Base-by-base conservation (phyloP, 306 rosid species). In the Acmispon strigosus region DNA sequence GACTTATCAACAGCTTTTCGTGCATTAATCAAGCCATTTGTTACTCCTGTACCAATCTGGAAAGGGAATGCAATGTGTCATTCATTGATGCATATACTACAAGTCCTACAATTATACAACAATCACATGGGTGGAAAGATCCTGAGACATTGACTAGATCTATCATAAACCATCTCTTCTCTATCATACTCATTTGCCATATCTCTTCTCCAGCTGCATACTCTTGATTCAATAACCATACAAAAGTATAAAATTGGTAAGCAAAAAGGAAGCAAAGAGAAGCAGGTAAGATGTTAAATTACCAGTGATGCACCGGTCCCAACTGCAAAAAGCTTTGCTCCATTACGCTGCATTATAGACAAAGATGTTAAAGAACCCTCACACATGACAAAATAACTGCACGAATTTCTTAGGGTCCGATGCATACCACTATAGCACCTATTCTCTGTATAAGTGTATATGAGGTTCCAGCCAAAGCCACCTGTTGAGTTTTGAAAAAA, bases 11-110 rank as follows among this genome's bases (percentile, higher is more conserved):
- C 29, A 41, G 79, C 74, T 81, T 94, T 94, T 18, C 96, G 74
- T 4, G 87, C 81, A 55, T 82, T 85, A 39, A 94, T 87, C 91
- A 91, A 81, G 19, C 81, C 83, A 68, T 91, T 94, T 57, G 97
- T 91, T 16, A 94, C 86, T 15, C 95, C 97, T 8, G 99, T 94
- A 36, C 99, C 99, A 62, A 89, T 80, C 97, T 94, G 78, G 59
- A 81, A 83, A 37, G 55, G 16, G 34, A 66, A 10, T 6, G 4
- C 27, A 10, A 19, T 16, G 58, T 45, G 29, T 66, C 48, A 42
- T 18, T 22, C 32, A 42, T 27, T 14, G 45, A 27, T 48, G 43
- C 62, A 68, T 49, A 18, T 47, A 1, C 9, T 14, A 49, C 19
- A 51, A 15, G 14, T 10, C 32, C 32, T 37, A 59, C 12, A 59